A percentile compares a stretch with the other conserved stretches of the same genome.
Evolutionary conservation across 208 protist genomes (phyloP).

Genomic region (Acanthamoeba rhysodes): DNA sequence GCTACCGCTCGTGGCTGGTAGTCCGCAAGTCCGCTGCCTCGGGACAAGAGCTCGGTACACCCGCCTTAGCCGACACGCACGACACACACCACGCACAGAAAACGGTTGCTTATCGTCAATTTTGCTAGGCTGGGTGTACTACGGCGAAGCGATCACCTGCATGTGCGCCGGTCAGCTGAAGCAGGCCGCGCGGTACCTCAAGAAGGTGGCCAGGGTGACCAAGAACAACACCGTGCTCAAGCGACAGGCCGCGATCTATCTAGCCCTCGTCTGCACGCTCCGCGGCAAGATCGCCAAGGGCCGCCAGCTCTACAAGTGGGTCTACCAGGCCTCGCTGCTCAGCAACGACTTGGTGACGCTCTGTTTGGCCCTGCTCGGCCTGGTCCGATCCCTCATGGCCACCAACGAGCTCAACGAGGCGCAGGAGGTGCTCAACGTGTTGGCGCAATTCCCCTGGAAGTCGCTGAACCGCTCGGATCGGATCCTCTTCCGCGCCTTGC

Average conservation of each 20-base stretch:
- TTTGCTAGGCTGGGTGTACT: neutral
- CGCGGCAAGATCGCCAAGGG: neutral
- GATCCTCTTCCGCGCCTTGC: slow-evolving; percentile 35
- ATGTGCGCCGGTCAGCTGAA: slow-evolving; percentile 26
- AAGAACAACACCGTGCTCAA: slow-evolving; percentile 18
- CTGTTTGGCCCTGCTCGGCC: slow-evolving; percentile 12
- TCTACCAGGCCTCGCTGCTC: slow-evolving; percentile 29
- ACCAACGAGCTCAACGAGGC: slow-evolving; percentile 4
- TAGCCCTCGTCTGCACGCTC: slow-evolving; percentile 9
- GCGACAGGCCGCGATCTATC: slow-evolving; percentile 3
- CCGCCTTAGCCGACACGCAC: neutral
- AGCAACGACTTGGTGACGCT: neutral
- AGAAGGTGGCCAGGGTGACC: neutral
- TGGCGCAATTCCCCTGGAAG: neutral
- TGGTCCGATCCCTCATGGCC: slow-evolving; percentile 17
- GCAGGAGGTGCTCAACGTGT: slow-evolving; percentile 26
- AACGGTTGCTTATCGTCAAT: no score
- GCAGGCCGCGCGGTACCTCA: slow-evolving; percentile 8
- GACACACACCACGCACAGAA: neutral
- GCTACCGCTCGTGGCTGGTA: slow-evolving; percentile 4
- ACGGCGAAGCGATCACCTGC: slow-evolving; percentile 23
- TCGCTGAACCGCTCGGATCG: slow-evolving; percentile 11
- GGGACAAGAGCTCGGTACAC: neutral
- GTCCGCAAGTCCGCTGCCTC: neutral
- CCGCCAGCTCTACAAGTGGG: slow-evolving; percentile 25